Evolutionary conservation across 768 basidiomycete genomes (phyloP), one percentile per base, ranked within the genome.

Genomic region (Mycena alexandri): DNA sequence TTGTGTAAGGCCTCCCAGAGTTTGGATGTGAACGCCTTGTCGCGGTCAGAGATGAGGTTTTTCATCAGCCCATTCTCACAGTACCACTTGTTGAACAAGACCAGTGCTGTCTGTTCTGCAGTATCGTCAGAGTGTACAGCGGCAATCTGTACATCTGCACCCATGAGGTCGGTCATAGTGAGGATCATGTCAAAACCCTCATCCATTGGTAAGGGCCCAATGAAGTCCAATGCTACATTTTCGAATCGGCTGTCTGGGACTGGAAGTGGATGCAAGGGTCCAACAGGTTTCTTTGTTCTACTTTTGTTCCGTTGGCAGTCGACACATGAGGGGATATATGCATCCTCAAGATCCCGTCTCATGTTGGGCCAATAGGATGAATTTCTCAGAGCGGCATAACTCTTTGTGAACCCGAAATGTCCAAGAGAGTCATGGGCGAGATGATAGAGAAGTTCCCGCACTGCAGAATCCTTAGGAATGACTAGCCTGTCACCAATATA

Each of bases 221-320:
- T 67, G 52, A 76, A 79, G 60, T 80, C 75, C 4, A 80, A 72
- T 1, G 73, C 70, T 1, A 78, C 68, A 11, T 62, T 64, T 21
- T 73, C 67, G 5, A 72, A 65, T 10, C 72, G 65, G 4, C 29
- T 52, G 19, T 77, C 59, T 42, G 61, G 67, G 14, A 58, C 5
- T 51, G 72, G 16, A 25, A 72, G 60, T 11, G 77, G 71, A 54
- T 75, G 61, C 58, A 78, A 70, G 0, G 82, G 76, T 16, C 82
- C 80, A 36, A 68, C 43, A 10, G 73, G 72, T 14, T 68, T 69
- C 1, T 72, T 61, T 0, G 79, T 81, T 0, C 44, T 41, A 0
- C 71, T 63, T 65, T 85, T 84, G 70, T 83, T 80, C 0, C 75
- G 57, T 43, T 81, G 78, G 55, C 83, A 85, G 0, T 76, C 70